Percentiles rank a stretch among this genome's conserved stretches.
phyloP scores from a whole-genome alignment of 208 protist species.

The Trypanosomatidae sp. region DNA sequence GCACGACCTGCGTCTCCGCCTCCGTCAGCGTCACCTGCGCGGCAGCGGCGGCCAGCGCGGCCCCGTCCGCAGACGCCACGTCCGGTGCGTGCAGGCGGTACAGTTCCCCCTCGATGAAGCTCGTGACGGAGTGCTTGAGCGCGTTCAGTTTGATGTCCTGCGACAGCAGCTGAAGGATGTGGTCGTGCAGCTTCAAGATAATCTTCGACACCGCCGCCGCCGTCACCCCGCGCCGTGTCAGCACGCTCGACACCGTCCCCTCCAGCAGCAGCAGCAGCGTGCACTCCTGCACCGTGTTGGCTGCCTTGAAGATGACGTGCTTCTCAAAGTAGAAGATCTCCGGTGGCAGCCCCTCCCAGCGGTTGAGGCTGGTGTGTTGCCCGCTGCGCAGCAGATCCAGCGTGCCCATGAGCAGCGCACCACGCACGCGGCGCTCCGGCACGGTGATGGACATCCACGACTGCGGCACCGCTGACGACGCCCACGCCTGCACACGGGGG shows the following conservation, averaged over 20 bases:
- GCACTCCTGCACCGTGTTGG: conserved; percentile 80
- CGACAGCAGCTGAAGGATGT: conserved; percentile 49
- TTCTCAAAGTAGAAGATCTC: conserved; percentile 88
- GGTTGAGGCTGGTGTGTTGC: conserved; percentile 39
- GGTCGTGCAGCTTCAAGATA: conserved; percentile 50
- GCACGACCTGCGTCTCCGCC: conserved; percentile 41
- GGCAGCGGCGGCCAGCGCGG: conserved; percentile 5
- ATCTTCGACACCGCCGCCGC: conserved; percentile 34
- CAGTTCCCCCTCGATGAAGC: conserved; percentile 38
- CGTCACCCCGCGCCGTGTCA: conserved; percentile 44
- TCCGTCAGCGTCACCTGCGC: conserved; percentile 34
- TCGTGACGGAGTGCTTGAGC: conserved; percentile 54
- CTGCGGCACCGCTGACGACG: conserved; percentile 23
- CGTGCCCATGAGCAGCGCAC: conserved; percentile 48
- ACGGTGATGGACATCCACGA: conserved; percentile 35
- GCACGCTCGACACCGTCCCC: conserved; percentile 66
- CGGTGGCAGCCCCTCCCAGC: conserved; percentile 66
- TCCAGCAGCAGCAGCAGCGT: conserved; percentile 68
- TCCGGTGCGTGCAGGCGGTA: conserved; percentile 15
- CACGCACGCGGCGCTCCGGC: conserved; percentile 58
- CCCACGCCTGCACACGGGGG: conserved; percentile 36
- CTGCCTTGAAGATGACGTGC: conserved; percentile 64
- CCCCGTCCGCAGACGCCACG: background rate
- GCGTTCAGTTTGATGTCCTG: conserved; percentile 56
- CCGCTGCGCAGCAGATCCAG: conserved; percentile 65